Evolutionary conservation across 345 rosid species (phyloP).

Genomic region (Rhizophora apiculata): DNA sequence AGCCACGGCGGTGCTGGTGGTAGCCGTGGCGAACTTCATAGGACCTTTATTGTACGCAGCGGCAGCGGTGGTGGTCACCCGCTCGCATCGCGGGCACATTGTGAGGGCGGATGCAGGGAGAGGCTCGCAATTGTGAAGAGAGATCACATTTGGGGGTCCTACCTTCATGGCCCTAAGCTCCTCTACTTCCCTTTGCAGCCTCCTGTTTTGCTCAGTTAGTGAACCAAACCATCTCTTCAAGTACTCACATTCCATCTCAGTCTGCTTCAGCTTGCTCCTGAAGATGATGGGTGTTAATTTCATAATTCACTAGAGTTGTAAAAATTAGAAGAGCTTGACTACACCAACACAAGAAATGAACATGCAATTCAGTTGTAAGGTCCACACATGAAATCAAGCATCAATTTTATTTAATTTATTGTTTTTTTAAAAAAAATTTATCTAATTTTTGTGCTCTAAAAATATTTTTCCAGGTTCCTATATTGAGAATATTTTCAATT

Average conservation of each 20-base stretch:
- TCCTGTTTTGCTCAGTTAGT: slow-evolving; percentile 82
- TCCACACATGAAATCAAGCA: too few species aligned
- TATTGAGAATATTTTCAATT: too few species aligned
- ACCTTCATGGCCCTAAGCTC: slow-evolving; percentile 87
- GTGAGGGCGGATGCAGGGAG: slow-evolving; percentile 66
- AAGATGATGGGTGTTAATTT: not conserved
- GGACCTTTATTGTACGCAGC: slow-evolving; percentile 21
- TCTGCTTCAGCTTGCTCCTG: slow-evolving; percentile 97
- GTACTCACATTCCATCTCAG: slow-evolving; percentile 93
- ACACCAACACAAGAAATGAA: too few species aligned
- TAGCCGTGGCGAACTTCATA: slow-evolving; percentile 13
- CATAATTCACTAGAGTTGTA: not conserved
- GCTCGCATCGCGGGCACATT: slow-evolving; percentile 95
- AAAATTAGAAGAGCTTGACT: too few species aligned
- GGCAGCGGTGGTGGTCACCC: slow-evolving; percentile 52
- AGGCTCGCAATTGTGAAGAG: slow-evolving; percentile 50
- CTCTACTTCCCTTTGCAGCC: slow-evolving; percentile 87
- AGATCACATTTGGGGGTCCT: slow-evolving; percentile 51
- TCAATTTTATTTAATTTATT: too few species aligned
- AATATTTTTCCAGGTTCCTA: too few species aligned
- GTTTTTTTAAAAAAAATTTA: too few species aligned
- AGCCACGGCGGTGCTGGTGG: slow-evolving; percentile 15
- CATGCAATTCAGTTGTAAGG: too few species aligned
- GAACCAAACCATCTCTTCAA: slow-evolving; percentile 92
- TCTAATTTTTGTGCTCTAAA: too few species aligned